Conservation (phyloP, 192 early-diverging fungal species). For the Umbelopsis isabellina region DNA sequence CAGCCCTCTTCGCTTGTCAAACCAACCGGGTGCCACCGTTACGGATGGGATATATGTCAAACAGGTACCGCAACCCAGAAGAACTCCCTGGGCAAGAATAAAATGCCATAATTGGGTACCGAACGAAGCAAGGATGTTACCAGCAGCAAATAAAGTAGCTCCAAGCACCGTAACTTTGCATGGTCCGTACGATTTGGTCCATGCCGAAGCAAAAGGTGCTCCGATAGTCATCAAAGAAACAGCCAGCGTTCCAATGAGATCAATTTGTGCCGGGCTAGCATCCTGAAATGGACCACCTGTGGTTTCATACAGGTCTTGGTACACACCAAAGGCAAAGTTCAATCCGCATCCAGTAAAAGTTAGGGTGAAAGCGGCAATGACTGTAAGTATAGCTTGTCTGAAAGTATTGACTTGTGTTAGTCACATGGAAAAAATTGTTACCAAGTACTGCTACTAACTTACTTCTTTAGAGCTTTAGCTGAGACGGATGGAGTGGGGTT, state of each 20-base stretch:
- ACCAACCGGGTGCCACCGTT: conserved; percentile 58
- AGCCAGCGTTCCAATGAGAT: conserved; percentile 10
- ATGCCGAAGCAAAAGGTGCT: conserved; percentile 15
- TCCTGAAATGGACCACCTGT: conserved; percentile 3
- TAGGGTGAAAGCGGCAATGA: conserved; percentile 2
- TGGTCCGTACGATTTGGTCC: conserved; percentile 7
- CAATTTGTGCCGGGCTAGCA: conserved; percentile 6
- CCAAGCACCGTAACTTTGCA: conserved; percentile 10
- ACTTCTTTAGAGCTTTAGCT: neutral
- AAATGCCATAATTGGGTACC: conserved; percentile 64
- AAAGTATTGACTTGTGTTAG: neutral
- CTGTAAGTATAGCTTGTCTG: conserved; percentile 3
- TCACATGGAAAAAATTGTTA: neutral
- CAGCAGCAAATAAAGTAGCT: neutral
- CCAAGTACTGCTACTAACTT: neutral
- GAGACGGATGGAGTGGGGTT: neutral
- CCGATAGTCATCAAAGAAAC: conserved; percentile 10
- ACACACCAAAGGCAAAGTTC: conserved; percentile 11
- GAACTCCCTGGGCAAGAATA: conserved; percentile 66
- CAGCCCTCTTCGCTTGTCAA: conserved; percentile 54
- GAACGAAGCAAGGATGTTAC: neutral
- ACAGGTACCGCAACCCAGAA: conserved; percentile 72
- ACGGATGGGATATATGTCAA: conserved; percentile 60
- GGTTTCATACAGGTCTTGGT: conserved; percentile 4
- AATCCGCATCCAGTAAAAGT: conserved; percentile 4